These are phyloP conservation scores for Neofusicoccum cordaticola DNA, from an alignment of 2,329 filamentous ascomycete genomes.

Conservation along the genomic window DNA sequence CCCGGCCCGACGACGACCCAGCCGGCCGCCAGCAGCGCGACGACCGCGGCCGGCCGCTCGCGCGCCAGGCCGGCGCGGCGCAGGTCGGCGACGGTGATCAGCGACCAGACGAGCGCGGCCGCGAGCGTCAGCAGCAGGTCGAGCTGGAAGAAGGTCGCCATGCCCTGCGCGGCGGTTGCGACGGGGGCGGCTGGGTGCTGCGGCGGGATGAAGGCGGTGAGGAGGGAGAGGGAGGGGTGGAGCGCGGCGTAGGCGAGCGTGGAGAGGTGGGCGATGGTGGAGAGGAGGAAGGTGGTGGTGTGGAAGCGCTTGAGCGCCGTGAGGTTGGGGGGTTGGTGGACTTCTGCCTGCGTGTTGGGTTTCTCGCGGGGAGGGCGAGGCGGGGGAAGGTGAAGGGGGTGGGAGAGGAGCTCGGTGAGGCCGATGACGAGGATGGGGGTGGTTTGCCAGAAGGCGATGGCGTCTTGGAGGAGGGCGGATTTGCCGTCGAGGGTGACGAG, in stretches of 20 bases:
- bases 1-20: no score
- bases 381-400: neutral
- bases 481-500: slow-evolving; percentile 23
- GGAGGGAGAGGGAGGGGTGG: neutral
- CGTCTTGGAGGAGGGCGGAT: slow-evolving; percentile 18
- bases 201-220: neutral
- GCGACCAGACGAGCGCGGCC: neutral
- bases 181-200: slow-evolving; percentile 5
- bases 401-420: neutral
- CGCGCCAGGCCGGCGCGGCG: neutral
- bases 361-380: neutral
- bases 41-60: no score
- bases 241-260: neutral
- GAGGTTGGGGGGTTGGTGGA: neutral
- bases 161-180: neutral
- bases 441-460: slow-evolving; percentile 25
- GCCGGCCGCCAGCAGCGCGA: neutral
- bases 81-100: slow-evolving; percentile 3
- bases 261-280: neutral
- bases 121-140: slow-evolving; percentile 1
- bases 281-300: neutral
- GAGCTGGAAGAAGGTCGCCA: neutral
- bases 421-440: neutral
- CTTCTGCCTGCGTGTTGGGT: neutral
- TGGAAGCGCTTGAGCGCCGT: neutral